Conservation (phyloP, 2,329 filamentous ascomycete species). For the Colletotrichum sp. region DNA sequence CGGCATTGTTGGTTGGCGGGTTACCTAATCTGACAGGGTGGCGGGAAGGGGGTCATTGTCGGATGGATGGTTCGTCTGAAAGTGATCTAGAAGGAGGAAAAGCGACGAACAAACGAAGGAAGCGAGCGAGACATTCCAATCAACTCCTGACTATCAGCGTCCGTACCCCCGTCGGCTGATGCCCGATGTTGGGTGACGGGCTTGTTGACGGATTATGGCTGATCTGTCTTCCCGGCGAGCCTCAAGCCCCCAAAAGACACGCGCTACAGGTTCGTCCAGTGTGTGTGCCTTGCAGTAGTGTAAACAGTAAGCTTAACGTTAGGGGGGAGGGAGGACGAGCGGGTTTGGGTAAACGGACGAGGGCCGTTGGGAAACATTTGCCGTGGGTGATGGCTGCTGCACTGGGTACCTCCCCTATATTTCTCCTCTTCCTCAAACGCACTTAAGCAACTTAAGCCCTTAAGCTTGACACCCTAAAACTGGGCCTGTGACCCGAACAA, state of each 20-base stretch:
- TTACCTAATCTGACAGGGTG: neutral
- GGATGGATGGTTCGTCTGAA: neutral
- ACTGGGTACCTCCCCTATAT: neutral
- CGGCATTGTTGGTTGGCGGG: neutral
- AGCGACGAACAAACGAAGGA: conserved; percentile 2
- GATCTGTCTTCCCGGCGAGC: neutral
- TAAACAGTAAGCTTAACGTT: neutral
- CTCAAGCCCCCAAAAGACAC: neutral
- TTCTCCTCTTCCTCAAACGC: neutral
- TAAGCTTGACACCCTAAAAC: conserved; percentile 12
- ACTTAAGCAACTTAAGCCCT: neutral
- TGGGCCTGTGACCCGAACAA: neutral
- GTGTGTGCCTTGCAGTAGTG: conserved; percentile 2
- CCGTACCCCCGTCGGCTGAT: neutral
- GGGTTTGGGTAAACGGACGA: neutral
- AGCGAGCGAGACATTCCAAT: conserved; percentile 15
- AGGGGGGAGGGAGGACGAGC: neutral
- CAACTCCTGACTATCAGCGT: conserved; percentile 1
- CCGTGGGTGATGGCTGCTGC: neutral
- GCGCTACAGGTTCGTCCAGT: neutral
- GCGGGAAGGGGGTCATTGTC: neutral
- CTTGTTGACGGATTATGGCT: neutral
- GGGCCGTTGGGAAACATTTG: neutral
- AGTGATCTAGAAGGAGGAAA: neutral
- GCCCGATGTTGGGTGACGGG: neutral